Evolutionary conservation across 148 eudicot species (phyloP), one percentile per base, ranked within the genome.

Genomic region (Rhododendron simsii): DNA sequence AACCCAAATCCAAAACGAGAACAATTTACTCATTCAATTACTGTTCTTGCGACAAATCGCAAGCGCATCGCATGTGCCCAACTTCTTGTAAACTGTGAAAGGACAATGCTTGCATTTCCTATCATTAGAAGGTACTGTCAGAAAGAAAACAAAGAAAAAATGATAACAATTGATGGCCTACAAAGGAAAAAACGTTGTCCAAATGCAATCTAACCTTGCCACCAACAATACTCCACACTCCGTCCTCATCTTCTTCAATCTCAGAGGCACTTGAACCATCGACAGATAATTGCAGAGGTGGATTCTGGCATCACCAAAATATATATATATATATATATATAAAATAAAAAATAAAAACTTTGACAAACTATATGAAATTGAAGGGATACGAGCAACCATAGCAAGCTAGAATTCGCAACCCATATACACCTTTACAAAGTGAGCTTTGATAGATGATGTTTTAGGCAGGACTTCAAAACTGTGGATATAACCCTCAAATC

Each of bases 201-300:
- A 75, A n/a, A 85, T 84, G 78, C 28, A 81, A 76, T 77, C 84
- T 21, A 74, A 93, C 99, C 96, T 93, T 92, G 87, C 98, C 98
- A 87, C 95, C 94, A 81, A 91, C 93, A 83, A 96, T 89, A 88
- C 92, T 93, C 99, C 95, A 95, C 81, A 90, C 95, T 87, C 98
- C 99, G 81, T 88, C 94, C 82, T 80, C 86, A 76, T 94, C 98
- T 88, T 88, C 89, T 86, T 95, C 98, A 37, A 94, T 91, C 67
- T 91, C 95, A 33, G 88, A 89, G 82, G 89, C 93, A 91, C 92
- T 93, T 85, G 93, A 88, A 82, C 83, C 76, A 88, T 93, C 98
- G 84, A 96, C 80, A 85, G 85, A 86, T 84, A 95, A 85, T 85
- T 84, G 90, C 37, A 94, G 48, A 86, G 98, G 96, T 45, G 96